Evolutionary conservation across 148 eudicot genomes (phyloP).

Genomic region (Vaccinium myrtillus): DNA sequence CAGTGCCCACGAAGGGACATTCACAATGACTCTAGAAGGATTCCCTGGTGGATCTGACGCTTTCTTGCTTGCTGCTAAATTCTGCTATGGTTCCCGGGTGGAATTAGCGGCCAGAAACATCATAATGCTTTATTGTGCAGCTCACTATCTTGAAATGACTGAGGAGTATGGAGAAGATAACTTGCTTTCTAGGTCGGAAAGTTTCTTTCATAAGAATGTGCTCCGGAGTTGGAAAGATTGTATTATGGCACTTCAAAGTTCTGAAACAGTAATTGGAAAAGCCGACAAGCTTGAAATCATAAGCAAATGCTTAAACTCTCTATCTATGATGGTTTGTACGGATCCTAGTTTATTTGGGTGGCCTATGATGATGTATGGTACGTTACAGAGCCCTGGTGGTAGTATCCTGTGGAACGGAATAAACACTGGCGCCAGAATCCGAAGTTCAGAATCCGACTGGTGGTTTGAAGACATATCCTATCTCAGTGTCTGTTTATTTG

Average conservation of each 20-base stretch:
- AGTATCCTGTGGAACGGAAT: slow-evolving; percentile 98
- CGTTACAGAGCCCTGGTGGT: slow-evolving; percentile 93
- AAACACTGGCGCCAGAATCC: slow-evolving; percentile 86
- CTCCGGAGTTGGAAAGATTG: slow-evolving; percentile 86
- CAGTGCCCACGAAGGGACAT: slow-evolving; percentile 24
- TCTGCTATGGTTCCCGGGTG: slow-evolving; percentile 67
- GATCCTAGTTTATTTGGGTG: slow-evolving; percentile 96
- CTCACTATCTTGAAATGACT: slow-evolving; percentile 86
- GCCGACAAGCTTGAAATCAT: slow-evolving; percentile 63
- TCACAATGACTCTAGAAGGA: slow-evolving; percentile 46
- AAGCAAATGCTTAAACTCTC: slow-evolving; percentile 57
- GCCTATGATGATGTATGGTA: slow-evolving; percentile 99
- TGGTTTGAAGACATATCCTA: slow-evolving; percentile 92
- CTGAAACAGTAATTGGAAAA: slow-evolving; percentile 49
- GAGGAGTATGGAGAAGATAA: slow-evolving; percentile 82
- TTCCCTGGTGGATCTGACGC: slow-evolving; percentile 77
- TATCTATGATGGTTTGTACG: slow-evolving; percentile 88
- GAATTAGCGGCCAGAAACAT: slow-evolving; percentile 72
- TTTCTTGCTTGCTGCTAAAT: slow-evolving; percentile 65
- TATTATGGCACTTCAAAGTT: slow-evolving; percentile 71
- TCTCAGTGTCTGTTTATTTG: slow-evolving; percentile 64
- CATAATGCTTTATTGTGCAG: slow-evolving; percentile 64
- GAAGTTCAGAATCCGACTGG: slow-evolving; percentile 84
- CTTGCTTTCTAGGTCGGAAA: slow-evolving; percentile 53
- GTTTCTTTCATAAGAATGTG: slow-evolving; percentile 65